Base-by-base conservation (phyloP, 129 eudicot genomes). In the Ambrosia trifida region DNA sequence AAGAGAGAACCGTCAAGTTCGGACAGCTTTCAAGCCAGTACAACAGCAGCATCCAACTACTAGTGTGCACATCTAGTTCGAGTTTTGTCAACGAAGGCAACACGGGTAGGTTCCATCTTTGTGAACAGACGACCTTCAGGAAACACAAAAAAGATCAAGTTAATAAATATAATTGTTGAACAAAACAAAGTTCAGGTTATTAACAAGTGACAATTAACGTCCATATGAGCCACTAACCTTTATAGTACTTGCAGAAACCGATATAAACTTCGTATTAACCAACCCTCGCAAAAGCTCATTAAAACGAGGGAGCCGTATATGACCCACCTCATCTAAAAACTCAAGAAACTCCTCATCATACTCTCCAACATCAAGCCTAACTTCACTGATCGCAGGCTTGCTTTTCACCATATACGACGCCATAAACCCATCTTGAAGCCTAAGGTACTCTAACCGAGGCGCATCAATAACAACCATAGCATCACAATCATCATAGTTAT, bases 261-360 rank as follows among this genome's bases (percentile, higher is more conserved):
- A 73, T 49, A 73, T 51, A 64, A 36, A 73, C 71, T 64, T 73
- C 3, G 78, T 30, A 14, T 74, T 64, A 50, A 74, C 44, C 54
- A 74, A 40, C 38, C 44, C 62, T 5, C 63, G 64, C 31, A 73
- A 36, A 38, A 74, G 64, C 72, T 74, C 78, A 14, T 63, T 50
- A 18, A 74, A 51, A 10, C 78, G 78, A 3, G 43, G 38, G 8
- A 35, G 64, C 38, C 78, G 63, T 13, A 64, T 14, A 6, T 61
- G 72, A 50, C 78, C 78, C 64, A 63, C 52, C 13, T 74, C 78
- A 4, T 74, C 72, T 24, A 64, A 50, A 64, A 63, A 74, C 71
- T 74, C 78, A 35, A 74, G 78, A 74, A 74, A 74, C 54, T 74
- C 78, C 40, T 74, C 78, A 50, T 74, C 78, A 40, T 63, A 74